Percentiles rank a stretch among this genome's conserved stretches.
Conservation (phyloP, 2,329 filamentous ascomycete genomes). For the Parastagonospora nodorum region DNA sequence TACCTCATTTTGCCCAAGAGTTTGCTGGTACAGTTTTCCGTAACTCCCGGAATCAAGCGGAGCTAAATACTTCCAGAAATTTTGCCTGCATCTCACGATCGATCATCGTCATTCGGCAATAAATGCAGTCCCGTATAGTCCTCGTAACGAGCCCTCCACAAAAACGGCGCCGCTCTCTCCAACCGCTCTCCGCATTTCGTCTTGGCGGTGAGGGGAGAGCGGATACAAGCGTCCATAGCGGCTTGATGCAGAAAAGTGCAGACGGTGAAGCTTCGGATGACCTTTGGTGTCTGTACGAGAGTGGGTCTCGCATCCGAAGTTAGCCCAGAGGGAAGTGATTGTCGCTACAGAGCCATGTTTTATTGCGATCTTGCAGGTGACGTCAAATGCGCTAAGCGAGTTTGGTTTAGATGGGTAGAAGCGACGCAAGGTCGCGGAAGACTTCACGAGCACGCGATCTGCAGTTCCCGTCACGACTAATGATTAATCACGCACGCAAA, state of each 20-base stretch:
- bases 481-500: too few relatives aligned
- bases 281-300: not conserved
- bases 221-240: not conserved
- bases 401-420: too few relatives aligned
- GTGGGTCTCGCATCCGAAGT: not conserved
- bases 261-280: not conserved
- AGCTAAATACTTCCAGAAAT: not conserved
- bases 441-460: too few relatives aligned
- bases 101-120: constrained; percentile 5
- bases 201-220: constrained; percentile 20
- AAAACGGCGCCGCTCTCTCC: constrained; percentile 6
- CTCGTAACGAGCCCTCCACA: constrained; percentile 15
- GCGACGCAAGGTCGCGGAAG: too few relatives aligned
- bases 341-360: too few relatives aligned
- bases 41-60: not conserved
- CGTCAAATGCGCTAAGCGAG: not conserved
- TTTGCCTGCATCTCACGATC: not conserved
- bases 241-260: not conserved
- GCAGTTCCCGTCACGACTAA: too few relatives aligned
- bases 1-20: constrained; percentile 10
- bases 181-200: constrained; percentile 19
- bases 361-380: not conserved
- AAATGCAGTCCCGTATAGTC: not conserved
- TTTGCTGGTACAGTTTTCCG: not conserved
- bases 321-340: not conserved